phyloP scores from a whole-genome alignment of 352 stramenopile species.

The Globisporangium nunn region DNA sequence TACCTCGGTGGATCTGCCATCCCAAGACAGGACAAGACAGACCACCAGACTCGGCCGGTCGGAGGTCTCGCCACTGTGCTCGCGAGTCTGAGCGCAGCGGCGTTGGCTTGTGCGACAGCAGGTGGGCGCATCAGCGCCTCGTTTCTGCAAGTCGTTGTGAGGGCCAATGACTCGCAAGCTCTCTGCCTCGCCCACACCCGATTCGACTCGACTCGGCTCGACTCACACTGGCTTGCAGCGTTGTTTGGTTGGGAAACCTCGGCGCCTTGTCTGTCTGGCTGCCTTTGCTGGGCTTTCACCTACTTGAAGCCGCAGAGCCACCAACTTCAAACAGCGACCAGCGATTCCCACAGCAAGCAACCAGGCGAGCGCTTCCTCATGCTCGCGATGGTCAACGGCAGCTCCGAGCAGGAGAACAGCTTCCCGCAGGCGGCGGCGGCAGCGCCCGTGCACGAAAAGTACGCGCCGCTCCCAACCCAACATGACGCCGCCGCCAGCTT shows the following conservation, averaged over 20 bases:
- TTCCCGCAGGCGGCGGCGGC: conserved; percentile 7
- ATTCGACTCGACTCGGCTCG: no score
- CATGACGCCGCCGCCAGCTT: conserved; percentile 5
- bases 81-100: no score
- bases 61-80: no score
- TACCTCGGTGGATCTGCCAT: no score
- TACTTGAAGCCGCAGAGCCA: conserved; percentile 73
- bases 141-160: no score
- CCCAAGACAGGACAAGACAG: no score
- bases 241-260: conserved; percentile 8
- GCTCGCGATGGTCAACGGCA: conserved; percentile 49
- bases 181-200: background rate
- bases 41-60: no score
- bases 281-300: background rate
- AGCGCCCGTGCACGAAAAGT: conserved; percentile 11
- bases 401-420: conserved; percentile 12
- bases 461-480: background rate
- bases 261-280: conserved; percentile 6
- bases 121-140: no score
- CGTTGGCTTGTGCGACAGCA: no score
- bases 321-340: conserved; percentile 65
- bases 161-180: no score
- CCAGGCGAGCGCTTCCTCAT: conserved; percentile 12
- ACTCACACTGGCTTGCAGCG: background rate
- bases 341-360: conserved; percentile 1